These are phyloP conservation scores for Fusarium illudens DNA, from an alignment of 2,329 filamentous ascomycete species.

Conservation along the genomic window DNA sequence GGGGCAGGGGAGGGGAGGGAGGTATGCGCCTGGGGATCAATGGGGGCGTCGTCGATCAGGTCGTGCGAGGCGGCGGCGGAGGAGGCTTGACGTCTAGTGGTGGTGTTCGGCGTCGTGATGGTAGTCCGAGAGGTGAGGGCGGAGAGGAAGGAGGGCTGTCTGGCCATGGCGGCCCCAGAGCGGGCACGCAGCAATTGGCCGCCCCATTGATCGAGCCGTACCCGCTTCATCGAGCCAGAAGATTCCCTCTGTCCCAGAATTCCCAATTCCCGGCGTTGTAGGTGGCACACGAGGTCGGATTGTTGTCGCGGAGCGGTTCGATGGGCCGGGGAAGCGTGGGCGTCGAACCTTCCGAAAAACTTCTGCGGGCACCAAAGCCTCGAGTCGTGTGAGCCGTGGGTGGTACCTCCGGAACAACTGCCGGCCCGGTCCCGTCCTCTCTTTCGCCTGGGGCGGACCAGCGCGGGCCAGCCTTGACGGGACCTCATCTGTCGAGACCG, in stretches of 20 bases:
- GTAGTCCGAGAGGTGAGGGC: conserved; percentile 19
- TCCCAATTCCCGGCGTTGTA: conserved; percentile 22
- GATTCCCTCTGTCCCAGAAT: conserved; percentile 26
- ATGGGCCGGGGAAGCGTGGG: conserved; percentile 21
- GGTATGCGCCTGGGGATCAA: conserved; percentile 34
- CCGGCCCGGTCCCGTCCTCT: conserved; percentile 37
- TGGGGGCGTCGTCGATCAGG: conserved; percentile 25
- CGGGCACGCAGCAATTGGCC: conserved; percentile 51
- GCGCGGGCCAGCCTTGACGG: conserved; percentile 20
- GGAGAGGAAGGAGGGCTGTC: conserved; percentile 42
- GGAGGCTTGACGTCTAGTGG: conserved; percentile 45
- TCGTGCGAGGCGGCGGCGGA: conserved; percentile 40
- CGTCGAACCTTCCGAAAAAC: conserved; percentile 43
- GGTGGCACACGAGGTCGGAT: conserved; percentile 4
- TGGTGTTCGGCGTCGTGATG: conserved; percentile 8
- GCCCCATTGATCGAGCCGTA: conserved; percentile 53
- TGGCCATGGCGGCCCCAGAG: conserved; percentile 36
- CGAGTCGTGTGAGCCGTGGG: conserved; percentile 48
- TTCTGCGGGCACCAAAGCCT: conserved; percentile 44
- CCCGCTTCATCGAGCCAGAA: conserved; percentile 51
- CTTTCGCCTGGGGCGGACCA: conserved; percentile 8
- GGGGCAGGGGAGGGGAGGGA: conserved; percentile 76
- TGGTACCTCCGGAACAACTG: conserved; percentile 33
- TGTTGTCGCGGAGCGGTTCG: conserved; percentile 23
- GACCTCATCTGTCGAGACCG: conserved; percentile 29